A percentile compares a stretch with the other conserved stretches of the same genome.
Conservation (phyloP, 179 eudicot species). For the Spinacia oleracea region DNA sequence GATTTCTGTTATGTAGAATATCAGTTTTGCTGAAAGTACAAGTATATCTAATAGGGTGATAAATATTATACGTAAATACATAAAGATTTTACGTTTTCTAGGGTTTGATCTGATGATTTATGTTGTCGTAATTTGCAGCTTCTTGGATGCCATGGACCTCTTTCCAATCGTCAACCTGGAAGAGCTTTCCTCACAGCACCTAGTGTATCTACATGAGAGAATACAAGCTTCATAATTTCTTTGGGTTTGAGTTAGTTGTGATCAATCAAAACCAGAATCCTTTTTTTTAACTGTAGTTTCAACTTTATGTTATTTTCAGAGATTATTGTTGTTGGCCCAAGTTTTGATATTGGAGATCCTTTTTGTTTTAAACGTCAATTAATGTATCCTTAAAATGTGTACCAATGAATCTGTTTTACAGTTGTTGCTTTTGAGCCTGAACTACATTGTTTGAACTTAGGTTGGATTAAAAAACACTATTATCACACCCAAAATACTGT, state of each 20-base stretch:
- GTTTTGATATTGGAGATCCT: not conserved
- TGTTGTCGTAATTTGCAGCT: constrained; percentile 35
- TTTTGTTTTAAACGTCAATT: too few relatives aligned
- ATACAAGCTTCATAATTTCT: not conserved
- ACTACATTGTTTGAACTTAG: too few relatives aligned
- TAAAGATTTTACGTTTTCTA: too few relatives aligned
- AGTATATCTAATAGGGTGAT: too few relatives aligned
- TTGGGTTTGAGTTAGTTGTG: not conserved
- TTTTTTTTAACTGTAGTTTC: constrained; percentile 13
- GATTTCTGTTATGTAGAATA: not conserved
- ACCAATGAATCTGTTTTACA: not conserved
- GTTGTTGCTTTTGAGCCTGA: not conserved
- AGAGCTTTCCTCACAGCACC: constrained; percentile 36
- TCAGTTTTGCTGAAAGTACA: too few relatives aligned
- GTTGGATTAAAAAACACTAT: too few relatives aligned
- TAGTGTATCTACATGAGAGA: constrained; percentile 26
- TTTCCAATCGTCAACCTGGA: constrained; percentile 50
- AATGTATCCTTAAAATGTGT: not conserved
- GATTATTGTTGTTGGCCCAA: not conserved
- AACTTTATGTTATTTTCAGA: not conserved
- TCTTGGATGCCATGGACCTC: constrained; percentile 55
- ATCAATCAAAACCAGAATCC: not conserved
- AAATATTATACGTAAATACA: not conserved
- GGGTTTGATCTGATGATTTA: not conserved
- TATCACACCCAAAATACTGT: too few relatives aligned